Base-by-base conservation (phyloP, 805 yeast genomes). In the Komagataella pastoris region DNA sequence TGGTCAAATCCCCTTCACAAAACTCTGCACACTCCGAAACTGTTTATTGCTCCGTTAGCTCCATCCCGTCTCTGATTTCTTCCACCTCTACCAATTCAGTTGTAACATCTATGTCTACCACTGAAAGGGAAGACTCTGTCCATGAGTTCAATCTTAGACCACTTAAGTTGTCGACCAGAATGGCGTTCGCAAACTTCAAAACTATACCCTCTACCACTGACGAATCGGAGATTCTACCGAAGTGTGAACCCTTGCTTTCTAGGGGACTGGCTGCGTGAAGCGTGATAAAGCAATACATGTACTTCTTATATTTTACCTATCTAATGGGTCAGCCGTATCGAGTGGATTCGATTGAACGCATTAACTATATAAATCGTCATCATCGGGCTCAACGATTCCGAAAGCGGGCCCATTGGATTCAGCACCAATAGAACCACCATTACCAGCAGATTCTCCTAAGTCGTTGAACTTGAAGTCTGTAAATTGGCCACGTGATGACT, bases 401-500 rank as follows among this genome's bases (percentile, higher is more conserved):
- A 76, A 77, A 18, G 79, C 74, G 44, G 77, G 76, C 46, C 68
- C 68, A 40, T 57, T 53, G 45, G 59, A 56, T 19, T 64, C 57
- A 4, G 61, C 68, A 48, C 57, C 60, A 40, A 55, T 66, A 23
- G 66, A 62, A 7, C 54, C 69, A 49, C 64, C 59, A 46, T 59
- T 58, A 48, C 64, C 66, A 43, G 62, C 60, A 49, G 65, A 67
- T 19, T 59, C 57, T 47, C 61, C 58, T 48, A 54, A 57, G 54
- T 77, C 88, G 57, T 81, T 79, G 68, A 93, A 91, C 65, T 88
- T 81, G 73, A 93, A 91, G 71, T 85, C 87, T 57, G 91, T 78
- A 65, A 87, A 85, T 67, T 87, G 96, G 49, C 99, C 98, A 73
- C 99, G 88, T 1, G 97, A 86, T 53, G 96, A 88, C 69, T 85